Evolutionary conservation across 305 asterid genomes (phyloP), one percentile per base, ranked within the genome.

Genomic region (Fraxinus paxiana): DNA sequence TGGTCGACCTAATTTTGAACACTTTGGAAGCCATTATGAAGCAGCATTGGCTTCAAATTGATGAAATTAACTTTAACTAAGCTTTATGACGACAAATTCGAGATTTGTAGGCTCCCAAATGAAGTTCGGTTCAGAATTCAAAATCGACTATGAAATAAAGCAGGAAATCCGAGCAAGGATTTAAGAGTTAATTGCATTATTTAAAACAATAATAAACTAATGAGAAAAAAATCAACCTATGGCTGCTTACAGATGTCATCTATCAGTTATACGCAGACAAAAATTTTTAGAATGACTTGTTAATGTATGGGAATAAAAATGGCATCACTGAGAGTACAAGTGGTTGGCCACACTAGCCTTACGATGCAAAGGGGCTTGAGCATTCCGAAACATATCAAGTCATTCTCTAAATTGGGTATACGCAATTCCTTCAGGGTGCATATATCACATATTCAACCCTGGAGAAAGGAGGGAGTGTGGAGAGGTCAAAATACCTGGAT

Each of bases 401-500:
- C 63, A 17, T 54, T 54, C 63, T 54, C 63, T 54, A 54, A 54
- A 17, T 54, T 5, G 26, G 65, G 76, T 4, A 71, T 18, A n/a
- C 1, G 38, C 1, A 28, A 22, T 33, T 8, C 22, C 8, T 20
- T 67, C 15, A 7, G 41, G 26, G 51, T 61, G 67, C 12, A 46
- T 12, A 48, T 18, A 65, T 22, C 56, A 56, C 54, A 26, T 18
- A 31, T 43, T 76, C 24, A 76, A 22, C 76, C 59, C 35, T 12
- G 69, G 31, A 37, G 17, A 48, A 18, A 26, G 61, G 31, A 30
- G 71, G 69, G 65, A 65, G 31, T 34, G 12, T 13, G 43, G 56
- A 79, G 73, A 30, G 78, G 15, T 26, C 38, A 17, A 76, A 38
- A 37, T 85, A 92, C 98, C 98, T 82, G 97, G 98, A 82, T 89